These are phyloP conservation scores for Mucor lusitanicus DNA, from an alignment of 371 early-diverging fungal species.

Conservation along the genomic window DNA sequence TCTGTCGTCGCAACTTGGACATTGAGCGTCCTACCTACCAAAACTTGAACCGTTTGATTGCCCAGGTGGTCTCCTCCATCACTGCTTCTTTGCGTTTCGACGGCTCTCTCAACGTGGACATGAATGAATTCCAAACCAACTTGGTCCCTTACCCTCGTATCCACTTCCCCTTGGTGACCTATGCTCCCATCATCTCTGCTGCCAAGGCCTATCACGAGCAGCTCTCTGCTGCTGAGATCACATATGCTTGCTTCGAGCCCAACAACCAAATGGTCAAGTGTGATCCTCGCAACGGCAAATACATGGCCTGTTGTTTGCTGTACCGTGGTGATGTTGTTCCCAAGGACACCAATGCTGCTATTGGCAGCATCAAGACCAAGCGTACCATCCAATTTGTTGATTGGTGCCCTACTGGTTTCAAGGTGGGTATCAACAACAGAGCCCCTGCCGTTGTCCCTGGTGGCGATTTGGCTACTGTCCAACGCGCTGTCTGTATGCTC, in stretches of 20 bases:
- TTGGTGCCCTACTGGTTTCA: constrained; percentile 98
- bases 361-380: constrained; percentile 87
- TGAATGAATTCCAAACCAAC: constrained; percentile 97
- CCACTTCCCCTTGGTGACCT: constrained; percentile 94
- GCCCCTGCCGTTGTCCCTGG: constrained; percentile 87
- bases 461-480: constrained; percentile 86
- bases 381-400: constrained; percentile 94
- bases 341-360: constrained; percentile 88
- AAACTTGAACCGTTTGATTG: constrained; percentile 97
- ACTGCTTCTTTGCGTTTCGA: constrained; percentile 99
- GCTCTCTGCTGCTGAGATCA: constrained; percentile 87
- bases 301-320: constrained; percentile 93
- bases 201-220: constrained; percentile 93
- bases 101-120: constrained; percentile 93
- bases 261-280: constrained; percentile 97
- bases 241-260: constrained; percentile 91
- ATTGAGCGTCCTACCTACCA: constrained; percentile 96
- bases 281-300: constrained; percentile 92
- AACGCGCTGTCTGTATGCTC: constrained; percentile 93
- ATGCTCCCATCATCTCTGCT: constrained; percentile 90
- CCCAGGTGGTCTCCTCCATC: constrained; percentile 99
- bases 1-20: constrained; percentile 97
- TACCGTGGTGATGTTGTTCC: constrained; percentile 93
- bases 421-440: constrained; percentile 93
- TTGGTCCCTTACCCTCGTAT: constrained; percentile 96